These are phyloP conservation scores for Psidium guajava DNA, from an alignment of 345 rosid genomes.

Conservation along the genomic window DNA sequence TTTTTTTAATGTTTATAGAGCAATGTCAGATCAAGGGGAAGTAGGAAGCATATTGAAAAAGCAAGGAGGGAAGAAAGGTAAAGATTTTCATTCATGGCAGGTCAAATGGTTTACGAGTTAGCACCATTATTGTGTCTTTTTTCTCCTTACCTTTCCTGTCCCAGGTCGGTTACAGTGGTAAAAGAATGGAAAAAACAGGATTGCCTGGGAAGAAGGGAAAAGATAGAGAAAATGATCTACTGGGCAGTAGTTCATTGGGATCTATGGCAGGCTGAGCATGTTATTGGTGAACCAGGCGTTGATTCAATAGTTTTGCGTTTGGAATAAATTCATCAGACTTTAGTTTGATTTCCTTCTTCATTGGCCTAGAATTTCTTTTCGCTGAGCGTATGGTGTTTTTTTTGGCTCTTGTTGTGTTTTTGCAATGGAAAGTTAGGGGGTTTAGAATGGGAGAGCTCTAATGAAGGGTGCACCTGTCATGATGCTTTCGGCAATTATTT, in stretches of 20 bases:
- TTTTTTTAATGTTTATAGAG: constrained; percentile 5
- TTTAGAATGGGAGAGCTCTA: not conserved
- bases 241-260: not conserved
- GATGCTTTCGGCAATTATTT: not conserved
- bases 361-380: not conserved
- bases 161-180: not conserved
- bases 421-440: not conserved
- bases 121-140: not conserved
- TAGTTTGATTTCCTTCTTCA: not conserved
- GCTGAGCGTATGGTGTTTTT: not conserved
- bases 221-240: not conserved
- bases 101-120: not conserved
- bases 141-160: not conserved
- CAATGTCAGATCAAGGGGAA: constrained; percentile 3
- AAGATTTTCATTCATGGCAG: not conserved
- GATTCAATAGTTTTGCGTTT: not conserved
- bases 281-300: not conserved
- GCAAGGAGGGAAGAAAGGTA: constrained; percentile 11
- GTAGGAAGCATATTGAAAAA: constrained; percentile 1
- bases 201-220: not conserved
- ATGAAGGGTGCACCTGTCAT: not conserved
- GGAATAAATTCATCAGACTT: not conserved
- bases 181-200: not conserved
- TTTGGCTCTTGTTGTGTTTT: not conserved
- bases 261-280: not conserved